phyloP scores from a whole-genome alignment of 805 yeast genomes.

The Nakazawaea wickerhamii region DNA sequence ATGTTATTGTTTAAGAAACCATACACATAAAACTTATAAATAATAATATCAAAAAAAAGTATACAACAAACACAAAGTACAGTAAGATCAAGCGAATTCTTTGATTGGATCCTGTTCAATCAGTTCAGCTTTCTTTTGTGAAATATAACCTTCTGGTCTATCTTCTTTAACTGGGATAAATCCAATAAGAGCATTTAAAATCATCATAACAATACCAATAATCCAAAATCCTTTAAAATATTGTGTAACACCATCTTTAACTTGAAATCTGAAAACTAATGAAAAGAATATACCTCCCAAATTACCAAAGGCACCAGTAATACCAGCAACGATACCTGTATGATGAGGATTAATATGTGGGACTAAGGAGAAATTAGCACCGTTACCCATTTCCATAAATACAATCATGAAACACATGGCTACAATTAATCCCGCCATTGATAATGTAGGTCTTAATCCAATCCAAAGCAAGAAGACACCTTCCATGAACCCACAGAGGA shows the following conservation, averaged over 20 bases:
- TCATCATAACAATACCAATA: constrained; percentile 26
- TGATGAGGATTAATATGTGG: constrained; percentile 30
- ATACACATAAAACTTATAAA: no score
- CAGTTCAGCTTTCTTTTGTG: neutral
- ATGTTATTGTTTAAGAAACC: no score
- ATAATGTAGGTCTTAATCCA: constrained; percentile 24
- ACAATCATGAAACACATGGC: constrained; percentile 26
- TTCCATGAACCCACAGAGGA: constrained; percentile 24
- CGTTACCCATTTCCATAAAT: constrained; percentile 34
- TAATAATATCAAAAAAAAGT: no score
- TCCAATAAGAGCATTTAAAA: constrained; percentile 19
- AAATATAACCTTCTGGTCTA: constrained; percentile 14
- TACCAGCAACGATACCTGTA: constrained; percentile 32
- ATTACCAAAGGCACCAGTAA: constrained; percentile 32
- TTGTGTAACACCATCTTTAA: constrained; percentile 21
- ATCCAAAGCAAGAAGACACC: constrained; percentile 32
- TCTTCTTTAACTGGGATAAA: constrained; percentile 25
- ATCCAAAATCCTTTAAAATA: constrained; percentile 28
- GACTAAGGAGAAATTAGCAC: constrained; percentile 31
- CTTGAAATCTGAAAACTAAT: constrained; percentile 28
- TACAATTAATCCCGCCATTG: constrained; percentile 25
- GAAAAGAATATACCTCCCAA: constrained; percentile 31
- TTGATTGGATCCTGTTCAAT: neutral
- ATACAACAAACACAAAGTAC: neutral
- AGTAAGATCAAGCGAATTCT: neutral